These are phyloP conservation scores for Rhynchospora breviuscula DNA, from an alignment of 176 grass and related monocot genomes.

Conservation along the genomic window DNA sequence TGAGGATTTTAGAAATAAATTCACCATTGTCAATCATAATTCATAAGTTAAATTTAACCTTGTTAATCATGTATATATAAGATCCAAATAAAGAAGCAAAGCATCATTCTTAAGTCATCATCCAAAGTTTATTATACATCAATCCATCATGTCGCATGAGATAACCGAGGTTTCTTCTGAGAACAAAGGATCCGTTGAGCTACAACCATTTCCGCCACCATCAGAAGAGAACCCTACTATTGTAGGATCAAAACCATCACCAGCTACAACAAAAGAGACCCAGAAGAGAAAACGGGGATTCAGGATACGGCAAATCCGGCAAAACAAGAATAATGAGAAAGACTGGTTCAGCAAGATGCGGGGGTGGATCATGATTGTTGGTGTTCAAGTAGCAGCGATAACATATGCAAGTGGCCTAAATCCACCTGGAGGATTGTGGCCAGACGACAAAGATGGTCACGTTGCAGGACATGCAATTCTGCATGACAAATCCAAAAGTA, in stretches of 20 bases:
- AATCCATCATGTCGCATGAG: background rate
- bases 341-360: background rate
- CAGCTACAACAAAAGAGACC: background rate
- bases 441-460: constrained; percentile 22
- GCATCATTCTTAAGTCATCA: background rate
- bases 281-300: no score
- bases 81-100: background rate
- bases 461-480: constrained; percentile 29
- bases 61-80: background rate
- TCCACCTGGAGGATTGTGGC: constrained; percentile 51
- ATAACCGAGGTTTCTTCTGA: background rate
- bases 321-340: background rate
- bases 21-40: no score
- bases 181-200: background rate
- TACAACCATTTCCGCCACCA: background rate
- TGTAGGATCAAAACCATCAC: background rate
- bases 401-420: constrained; percentile 48
- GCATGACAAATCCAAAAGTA: constrained; percentile 28
- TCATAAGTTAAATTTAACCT: background rate
- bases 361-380: constrained; percentile 6
- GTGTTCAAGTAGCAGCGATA: constrained; percentile 39
- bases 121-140: no score
- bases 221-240: background rate
- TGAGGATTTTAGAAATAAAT: background rate
- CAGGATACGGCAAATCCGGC: background rate